Evolutionary conservation across 176 grass and related monocot species (phyloP).

Genomic region (Urochloa ruziziensis): DNA sequence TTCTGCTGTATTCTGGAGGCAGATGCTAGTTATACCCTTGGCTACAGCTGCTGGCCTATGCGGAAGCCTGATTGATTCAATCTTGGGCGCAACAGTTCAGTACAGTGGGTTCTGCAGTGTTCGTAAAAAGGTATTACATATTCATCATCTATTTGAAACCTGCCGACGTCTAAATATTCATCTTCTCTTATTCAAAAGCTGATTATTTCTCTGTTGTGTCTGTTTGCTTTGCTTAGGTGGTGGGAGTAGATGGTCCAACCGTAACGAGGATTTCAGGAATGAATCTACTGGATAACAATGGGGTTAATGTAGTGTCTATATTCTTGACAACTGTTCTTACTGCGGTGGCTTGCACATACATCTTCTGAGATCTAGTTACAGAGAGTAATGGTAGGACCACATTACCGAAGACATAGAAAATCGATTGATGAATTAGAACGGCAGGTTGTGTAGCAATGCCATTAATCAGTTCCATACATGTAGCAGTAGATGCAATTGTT

Average conservation of each 20-base stretch:
- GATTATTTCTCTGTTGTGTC: background rate
- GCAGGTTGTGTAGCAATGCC: background rate
- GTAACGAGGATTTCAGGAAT: slow-evolving; percentile 80
- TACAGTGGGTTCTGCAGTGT: slow-evolving; percentile 81
- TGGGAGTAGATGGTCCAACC: slow-evolving; percentile 57
- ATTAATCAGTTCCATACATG: slow-evolving; percentile 8
- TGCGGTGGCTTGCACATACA: slow-evolving; percentile 44
- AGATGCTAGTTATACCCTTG: slow-evolving; percentile 77
- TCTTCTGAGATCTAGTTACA: slow-evolving; percentile 55
- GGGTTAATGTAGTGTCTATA: slow-evolving; percentile 73
- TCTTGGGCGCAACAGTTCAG: slow-evolving; percentile 83
- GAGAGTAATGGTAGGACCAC: background rate
- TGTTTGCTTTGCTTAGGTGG: slow-evolving; percentile 55
- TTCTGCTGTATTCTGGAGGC: slow-evolving; percentile 53
- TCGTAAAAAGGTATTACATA: slow-evolving; percentile 72
- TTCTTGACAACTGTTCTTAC: slow-evolving; percentile 69
- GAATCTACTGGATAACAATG: slow-evolving; percentile 82
- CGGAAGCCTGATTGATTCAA: slow-evolving; percentile 85
- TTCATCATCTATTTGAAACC: background rate
- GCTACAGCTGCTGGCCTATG: slow-evolving; percentile 68
- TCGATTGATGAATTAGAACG: slow-evolving; percentile 12
- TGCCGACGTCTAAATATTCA: background rate
- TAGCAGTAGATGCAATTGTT: background rate
- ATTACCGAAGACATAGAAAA: slow-evolving; percentile 8
- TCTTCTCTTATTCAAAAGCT: background rate